Conservation (phyloP, 768 basidiomycete species). For the Exidia glandulosa region DNA sequence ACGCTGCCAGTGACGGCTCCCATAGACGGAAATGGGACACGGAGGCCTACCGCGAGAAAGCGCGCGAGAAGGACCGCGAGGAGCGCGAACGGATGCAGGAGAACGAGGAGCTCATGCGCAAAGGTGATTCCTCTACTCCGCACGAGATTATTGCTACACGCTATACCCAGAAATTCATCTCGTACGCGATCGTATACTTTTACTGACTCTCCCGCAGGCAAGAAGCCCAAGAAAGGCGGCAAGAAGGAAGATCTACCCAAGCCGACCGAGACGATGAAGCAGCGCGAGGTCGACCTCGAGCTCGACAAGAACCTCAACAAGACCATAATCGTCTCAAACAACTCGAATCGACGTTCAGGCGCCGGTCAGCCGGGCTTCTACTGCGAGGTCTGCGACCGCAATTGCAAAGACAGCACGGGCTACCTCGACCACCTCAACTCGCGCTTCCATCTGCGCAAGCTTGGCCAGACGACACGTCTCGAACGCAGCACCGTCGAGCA, state of each 20-base stretch:
- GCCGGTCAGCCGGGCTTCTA: conserved; percentile 89
- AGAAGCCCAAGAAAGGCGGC: conserved; percentile 58
- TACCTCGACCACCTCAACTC: conserved; percentile 96
- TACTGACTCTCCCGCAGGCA: conserved; percentile 40
- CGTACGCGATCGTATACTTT: not conserved
- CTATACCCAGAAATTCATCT: too few relatives aligned
- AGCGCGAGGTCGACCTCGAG: conserved; percentile 71
- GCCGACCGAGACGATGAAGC: conserved; percentile 87
- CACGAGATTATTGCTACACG: not conserved
- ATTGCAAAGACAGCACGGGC: conserved; percentile 86
- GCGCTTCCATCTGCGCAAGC: conserved; percentile 72
- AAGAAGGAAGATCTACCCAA: conserved; percentile 73
- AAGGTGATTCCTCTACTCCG: conserved; percentile 39
- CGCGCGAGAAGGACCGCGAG: conserved; percentile 69
- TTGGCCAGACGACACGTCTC: conserved; percentile 95
- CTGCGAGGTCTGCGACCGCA: conserved; percentile 85
- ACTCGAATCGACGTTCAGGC: conserved; percentile 52
- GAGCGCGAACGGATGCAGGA: conserved; percentile 76
- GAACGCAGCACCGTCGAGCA: conserved; percentile 85
- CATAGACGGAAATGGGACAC: conserved; percentile 86
- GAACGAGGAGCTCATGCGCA: conserved; percentile 73
- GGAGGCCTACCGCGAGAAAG: conserved; percentile 74
- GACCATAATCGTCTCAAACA: conserved; percentile 86
- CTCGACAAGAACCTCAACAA: conserved; percentile 93
- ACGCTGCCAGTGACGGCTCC: not conserved